Evolutionary conservation across 148 eudicot genomes (phyloP).

Genomic region (Hydrangea macrophylla): DNA sequence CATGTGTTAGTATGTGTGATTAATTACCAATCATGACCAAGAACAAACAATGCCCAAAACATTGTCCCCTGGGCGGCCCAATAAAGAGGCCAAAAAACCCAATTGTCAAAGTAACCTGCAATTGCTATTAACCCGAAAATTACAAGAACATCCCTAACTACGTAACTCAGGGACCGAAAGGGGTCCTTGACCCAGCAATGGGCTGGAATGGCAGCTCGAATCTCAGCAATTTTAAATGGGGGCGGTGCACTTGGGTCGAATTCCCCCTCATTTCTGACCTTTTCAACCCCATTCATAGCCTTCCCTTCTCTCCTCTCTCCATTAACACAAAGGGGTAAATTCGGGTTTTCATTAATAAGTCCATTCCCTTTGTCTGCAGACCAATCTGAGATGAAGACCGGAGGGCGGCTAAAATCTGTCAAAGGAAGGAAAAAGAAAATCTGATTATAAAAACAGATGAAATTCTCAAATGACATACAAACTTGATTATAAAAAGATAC

Average conservation of each 20-base stretch:
- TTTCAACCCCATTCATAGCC: conserved; percentile 3
- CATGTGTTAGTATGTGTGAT: not conserved
- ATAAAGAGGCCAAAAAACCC: conserved; percentile 30
- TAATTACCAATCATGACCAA: conserved; percentile 41
- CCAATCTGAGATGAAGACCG: conserved; percentile 1
- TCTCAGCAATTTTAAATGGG: conserved; percentile 32
- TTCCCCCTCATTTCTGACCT: conserved; percentile 18
- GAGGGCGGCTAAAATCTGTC: conserved; percentile 3
- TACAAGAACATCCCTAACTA: conserved; percentile 24
- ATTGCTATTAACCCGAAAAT: conserved; percentile 20
- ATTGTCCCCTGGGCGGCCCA: conserved; percentile 40
- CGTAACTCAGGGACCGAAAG: conserved; percentile 33
- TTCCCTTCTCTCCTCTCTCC: not conserved
- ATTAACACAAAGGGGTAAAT: not conserved
- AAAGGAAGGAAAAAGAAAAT: conserved; percentile 2
- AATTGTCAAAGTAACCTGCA: conserved; percentile 19
- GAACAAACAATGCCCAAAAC: conserved; percentile 46
- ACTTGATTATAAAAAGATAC: no score
- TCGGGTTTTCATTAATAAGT: not conserved
- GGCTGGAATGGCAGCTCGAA: conserved; percentile 36
- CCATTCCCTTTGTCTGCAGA: conserved; percentile 9
- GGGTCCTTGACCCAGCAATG: conserved; percentile 42
- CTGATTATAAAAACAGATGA: no score
- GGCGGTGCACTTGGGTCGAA: conserved; percentile 36
- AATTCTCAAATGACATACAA: no score